These are phyloP conservation scores for Plectosphaerella cucumerina DNA, from an alignment of 2,329 filamentous ascomycete species.

Conservation along the genomic window DNA sequence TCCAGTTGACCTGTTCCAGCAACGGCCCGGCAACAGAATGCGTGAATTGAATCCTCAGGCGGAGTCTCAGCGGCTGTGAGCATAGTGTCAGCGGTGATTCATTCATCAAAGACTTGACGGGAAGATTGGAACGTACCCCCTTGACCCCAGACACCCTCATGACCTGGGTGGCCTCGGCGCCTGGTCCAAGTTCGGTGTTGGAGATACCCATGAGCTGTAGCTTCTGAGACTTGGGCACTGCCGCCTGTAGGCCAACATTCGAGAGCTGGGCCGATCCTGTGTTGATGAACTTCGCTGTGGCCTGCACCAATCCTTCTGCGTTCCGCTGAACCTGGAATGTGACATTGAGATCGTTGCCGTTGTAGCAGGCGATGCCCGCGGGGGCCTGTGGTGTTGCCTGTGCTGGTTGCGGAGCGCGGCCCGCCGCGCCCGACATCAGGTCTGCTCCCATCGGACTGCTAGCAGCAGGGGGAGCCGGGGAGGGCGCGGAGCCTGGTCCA, in stretches of 20 bases:
- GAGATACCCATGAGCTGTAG: slow-evolving; percentile 89
- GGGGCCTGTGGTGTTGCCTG: slow-evolving; percentile 33
- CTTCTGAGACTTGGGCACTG: slow-evolving; percentile 94
- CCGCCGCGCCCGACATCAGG: slow-evolving; percentile 41
- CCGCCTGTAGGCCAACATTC: slow-evolving; percentile 82
- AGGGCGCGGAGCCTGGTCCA: slow-evolving; percentile 20
- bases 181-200: slow-evolving; percentile 68
- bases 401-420: slow-evolving; percentile 31
- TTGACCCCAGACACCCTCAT: slow-evolving; percentile 84
- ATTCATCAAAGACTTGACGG: background rate
- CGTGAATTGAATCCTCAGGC: slow-evolving; percentile 78
- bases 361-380: slow-evolving; percentile 70
- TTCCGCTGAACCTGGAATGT: slow-evolving; percentile 82
- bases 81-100: slow-evolving; percentile 1
- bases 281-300: slow-evolving; percentile 82
- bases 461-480: slow-evolving; percentile 28
- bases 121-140: slow-evolving; percentile 66
- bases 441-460: slow-evolving; percentile 34
- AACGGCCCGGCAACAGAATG: slow-evolving; percentile 67
- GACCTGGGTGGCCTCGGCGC: slow-evolving; percentile 80
- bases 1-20: slow-evolving; percentile 95
- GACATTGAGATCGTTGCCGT: slow-evolving; percentile 78
- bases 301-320: slow-evolving; percentile 72
- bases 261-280: slow-evolving; percentile 60
- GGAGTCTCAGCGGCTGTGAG: slow-evolving; percentile 72